phyloP scores from a whole-genome alignment of 306 rosid species.

The Rosa rugosa region DNA sequence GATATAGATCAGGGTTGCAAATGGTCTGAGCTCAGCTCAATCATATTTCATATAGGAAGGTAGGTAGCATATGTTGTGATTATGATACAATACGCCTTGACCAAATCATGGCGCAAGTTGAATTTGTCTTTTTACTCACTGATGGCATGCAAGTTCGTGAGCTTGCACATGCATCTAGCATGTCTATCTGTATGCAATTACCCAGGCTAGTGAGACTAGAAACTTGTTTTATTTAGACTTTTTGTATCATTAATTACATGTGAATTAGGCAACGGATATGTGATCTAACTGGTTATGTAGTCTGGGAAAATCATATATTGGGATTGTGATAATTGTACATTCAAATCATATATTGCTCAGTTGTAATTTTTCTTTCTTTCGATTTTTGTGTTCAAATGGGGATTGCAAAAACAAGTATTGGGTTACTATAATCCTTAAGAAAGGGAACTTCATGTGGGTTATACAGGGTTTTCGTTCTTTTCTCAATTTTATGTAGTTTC shows the following conservation, averaged over 20 bases:
- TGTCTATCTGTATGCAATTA: neutral
- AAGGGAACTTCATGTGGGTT: too few species aligned
- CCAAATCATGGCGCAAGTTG: neutral
- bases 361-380: neutral
- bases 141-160: neutral
- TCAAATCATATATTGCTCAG: neutral
- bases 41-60: neutral
- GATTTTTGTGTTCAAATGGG: neutral
- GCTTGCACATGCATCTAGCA: neutral
- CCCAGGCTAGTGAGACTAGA: neutral
- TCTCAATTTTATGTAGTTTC: too few species aligned
- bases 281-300: neutral
- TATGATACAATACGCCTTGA: neutral
- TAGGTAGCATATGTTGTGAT: neutral
- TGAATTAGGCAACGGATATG: neutral
- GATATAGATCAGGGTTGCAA: neutral
- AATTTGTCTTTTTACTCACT: neutral
- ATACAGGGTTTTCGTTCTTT: too few species aligned
- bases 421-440: neutral
- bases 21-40: neutral
- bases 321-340: neutral
- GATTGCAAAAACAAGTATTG: neutral
- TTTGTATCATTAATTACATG: neutral
- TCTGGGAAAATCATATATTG: neutral
- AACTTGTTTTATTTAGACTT: neutral